phyloP scores from a whole-genome alignment of 2,329 filamentous ascomycete genomes.

The Aotearoamyces nothofagi region DNA sequence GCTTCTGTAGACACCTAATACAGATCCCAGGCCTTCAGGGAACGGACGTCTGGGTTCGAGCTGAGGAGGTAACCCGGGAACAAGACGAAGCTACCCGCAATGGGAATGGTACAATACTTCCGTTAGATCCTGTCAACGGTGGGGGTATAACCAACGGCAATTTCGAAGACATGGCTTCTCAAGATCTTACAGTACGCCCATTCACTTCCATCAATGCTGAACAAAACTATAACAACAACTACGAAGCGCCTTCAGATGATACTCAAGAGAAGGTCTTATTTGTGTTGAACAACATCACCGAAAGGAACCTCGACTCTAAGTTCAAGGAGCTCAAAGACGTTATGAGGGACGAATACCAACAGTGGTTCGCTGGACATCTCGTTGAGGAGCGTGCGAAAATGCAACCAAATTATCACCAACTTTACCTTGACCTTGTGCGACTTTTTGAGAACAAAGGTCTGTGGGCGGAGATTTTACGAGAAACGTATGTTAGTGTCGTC shows the following conservation, averaged over 20 bases:
- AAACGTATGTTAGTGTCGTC: slow-evolving; percentile 78
- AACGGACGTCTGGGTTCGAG: slow-evolving; percentile 72
- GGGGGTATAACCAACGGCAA: slow-evolving; percentile 53
- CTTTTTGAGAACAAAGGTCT: slow-evolving; percentile 66
- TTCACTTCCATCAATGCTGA: slow-evolving; percentile 73
- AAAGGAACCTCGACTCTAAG: slow-evolving; percentile 74
- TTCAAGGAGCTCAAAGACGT: slow-evolving; percentile 67
- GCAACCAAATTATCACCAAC: slow-evolving; percentile 88
- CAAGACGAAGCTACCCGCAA: slow-evolving; percentile 41
- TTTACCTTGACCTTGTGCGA: slow-evolving; percentile 81
- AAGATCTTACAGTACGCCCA: slow-evolving; percentile 49
- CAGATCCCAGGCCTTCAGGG: slow-evolving; percentile 69
- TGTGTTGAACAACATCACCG: slow-evolving; percentile 89
- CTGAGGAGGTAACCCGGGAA: slow-evolving; percentile 63
- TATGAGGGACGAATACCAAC: slow-evolving; percentile 67
- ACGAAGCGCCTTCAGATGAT: slow-evolving; percentile 71
- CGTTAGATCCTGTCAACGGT: slow-evolving; percentile 24
- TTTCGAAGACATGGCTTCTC: slow-evolving; percentile 40
- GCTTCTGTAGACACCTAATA: slow-evolving; percentile 74
- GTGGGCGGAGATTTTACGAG: slow-evolving; percentile 79
- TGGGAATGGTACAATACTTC: slow-evolving; percentile 34
- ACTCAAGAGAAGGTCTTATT: slow-evolving; percentile 90
- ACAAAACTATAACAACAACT: slow-evolving; percentile 43
- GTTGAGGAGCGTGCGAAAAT: slow-evolving; percentile 94
- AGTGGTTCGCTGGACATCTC: slow-evolving; percentile 92